Evolutionary conservation across 1,139 yeast genomes (phyloP).

Genomic region (Yamadazyma blattariae): DNA sequence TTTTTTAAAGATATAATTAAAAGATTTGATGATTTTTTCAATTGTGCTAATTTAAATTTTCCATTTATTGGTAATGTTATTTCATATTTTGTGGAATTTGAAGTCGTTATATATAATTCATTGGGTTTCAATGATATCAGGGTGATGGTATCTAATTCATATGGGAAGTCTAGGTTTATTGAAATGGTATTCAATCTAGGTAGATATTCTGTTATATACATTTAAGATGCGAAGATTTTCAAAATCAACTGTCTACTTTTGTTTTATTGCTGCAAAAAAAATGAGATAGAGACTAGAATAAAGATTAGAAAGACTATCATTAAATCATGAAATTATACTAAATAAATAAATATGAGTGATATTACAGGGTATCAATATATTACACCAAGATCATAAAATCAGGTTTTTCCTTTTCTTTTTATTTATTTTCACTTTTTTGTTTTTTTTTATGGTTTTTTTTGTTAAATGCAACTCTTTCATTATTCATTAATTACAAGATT

Average conservation of each 20-base stretch:
- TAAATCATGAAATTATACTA: too few relatives aligned
- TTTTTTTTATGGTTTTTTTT: too few relatives aligned
- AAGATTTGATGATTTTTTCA: constrained; percentile 8
- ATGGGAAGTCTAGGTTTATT: constrained; percentile 22
- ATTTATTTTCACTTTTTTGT: too few relatives aligned
- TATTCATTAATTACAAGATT: not conserved
- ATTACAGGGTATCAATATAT: too few relatives aligned
- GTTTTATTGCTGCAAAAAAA: too few relatives aligned
- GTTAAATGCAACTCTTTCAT: too few relatives aligned
- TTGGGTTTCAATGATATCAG: not conserved
- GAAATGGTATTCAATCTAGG: constrained; percentile 37
- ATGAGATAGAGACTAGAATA: too few relatives aligned
- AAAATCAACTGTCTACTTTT: too few relatives aligned
- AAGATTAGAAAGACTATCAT: too few relatives aligned
- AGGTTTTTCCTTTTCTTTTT: too few relatives aligned
- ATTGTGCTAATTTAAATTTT: constrained; percentile 5
- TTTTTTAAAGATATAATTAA: constrained; percentile 11
- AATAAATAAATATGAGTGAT: too few relatives aligned
- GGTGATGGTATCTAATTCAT: constrained; percentile 5
- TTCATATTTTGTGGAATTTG: not conserved
- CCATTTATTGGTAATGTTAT: constrained; percentile 1
- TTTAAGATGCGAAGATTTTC: constrained; percentile 10
- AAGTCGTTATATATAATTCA: not conserved
- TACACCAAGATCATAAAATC: too few relatives aligned
- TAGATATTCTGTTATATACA: constrained; percentile 39